These are phyloP conservation scores for Calonectria naviculata DNA, from an alignment of 2,329 filamentous ascomycete genomes.

Conservation along the genomic window DNA sequence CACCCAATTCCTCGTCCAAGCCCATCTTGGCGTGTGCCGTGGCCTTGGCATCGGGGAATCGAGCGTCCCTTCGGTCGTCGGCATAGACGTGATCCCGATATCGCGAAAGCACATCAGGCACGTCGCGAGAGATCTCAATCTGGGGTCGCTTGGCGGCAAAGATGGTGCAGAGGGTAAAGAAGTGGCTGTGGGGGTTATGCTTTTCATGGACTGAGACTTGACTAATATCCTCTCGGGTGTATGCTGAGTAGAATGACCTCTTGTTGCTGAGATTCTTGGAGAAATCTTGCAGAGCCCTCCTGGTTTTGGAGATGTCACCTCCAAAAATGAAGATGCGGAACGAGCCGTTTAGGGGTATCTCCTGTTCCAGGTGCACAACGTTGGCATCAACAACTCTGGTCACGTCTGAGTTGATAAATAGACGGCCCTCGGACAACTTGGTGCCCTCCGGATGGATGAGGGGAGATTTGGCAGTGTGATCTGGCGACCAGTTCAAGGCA, in stretches of 20 bases:
- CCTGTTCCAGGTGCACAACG: slow-evolving; percentile 89
- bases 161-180: slow-evolving; percentile 83
- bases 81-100: slow-evolving; percentile 89
- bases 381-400: slow-evolving; percentile 91
- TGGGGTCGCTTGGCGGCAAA: slow-evolving; percentile 74
- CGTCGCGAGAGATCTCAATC: slow-evolving; percentile 78
- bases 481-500: slow-evolving; percentile 82
- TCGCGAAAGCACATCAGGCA: slow-evolving; percentile 76
- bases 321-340: slow-evolving; percentile 90
- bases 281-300: slow-evolving; percentile 76
- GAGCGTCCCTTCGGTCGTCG: slow-evolving; percentile 81
- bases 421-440: slow-evolving; percentile 77
- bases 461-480: slow-evolving; percentile 76
- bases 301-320: slow-evolving; percentile 71
- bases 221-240: slow-evolving; percentile 70
- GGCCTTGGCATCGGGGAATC: slow-evolving; percentile 75
- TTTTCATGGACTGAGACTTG: slow-evolving; percentile 80
- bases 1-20: slow-evolving; percentile 77
- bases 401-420: slow-evolving; percentile 83
- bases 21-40: slow-evolving; percentile 91
- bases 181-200: slow-evolving; percentile 85
- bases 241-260: slow-evolving; percentile 78
- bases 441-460: slow-evolving; percentile 75
- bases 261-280: slow-evolving; percentile 72
- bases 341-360: slow-evolving; percentile 87